Evolutionary conservation across 805 yeast species (phyloP).

Genomic region (Ogataea pini): DNA sequence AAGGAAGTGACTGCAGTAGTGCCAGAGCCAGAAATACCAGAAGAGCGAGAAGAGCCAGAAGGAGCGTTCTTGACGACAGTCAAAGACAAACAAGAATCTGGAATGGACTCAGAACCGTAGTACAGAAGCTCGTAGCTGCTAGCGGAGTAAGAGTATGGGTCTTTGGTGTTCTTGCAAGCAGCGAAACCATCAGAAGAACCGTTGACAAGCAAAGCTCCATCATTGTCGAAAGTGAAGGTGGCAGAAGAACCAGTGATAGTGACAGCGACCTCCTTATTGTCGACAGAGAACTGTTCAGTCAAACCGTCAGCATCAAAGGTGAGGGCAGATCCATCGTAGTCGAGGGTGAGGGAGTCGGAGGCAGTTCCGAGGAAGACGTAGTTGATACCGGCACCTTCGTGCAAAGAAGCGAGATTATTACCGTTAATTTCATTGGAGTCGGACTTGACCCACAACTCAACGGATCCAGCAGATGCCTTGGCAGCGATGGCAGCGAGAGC

Average conservation of each 20-base stretch:
- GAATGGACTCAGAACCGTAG: constrained; percentile 24
- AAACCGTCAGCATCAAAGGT: background rate
- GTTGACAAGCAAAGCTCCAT: constrained; percentile 30
- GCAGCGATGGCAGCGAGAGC: constrained; percentile 15
- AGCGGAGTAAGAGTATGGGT: constrained; percentile 42
- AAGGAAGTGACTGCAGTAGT: constrained; percentile 1
- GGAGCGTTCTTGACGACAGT: constrained; percentile 9
- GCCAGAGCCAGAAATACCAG: constrained; percentile 1
- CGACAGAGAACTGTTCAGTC: background rate
- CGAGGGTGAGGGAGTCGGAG: constrained; percentile 25
- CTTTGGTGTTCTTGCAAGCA: constrained; percentile 43
- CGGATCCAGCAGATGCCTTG: constrained; percentile 13
- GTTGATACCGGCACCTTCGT: constrained; percentile 50
- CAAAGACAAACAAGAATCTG: constrained; percentile 16
- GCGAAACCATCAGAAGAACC: constrained; percentile 36
- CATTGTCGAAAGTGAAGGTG: constrained; percentile 9
- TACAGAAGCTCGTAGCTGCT: constrained; percentile 30
- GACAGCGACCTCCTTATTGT: constrained; percentile 8
- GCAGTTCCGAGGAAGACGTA: constrained; percentile 38
- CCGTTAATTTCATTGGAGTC: constrained; percentile 30
- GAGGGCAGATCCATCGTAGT: constrained; percentile 16
- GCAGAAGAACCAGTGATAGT: constrained; percentile 9
- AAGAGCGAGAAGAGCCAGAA: constrained; percentile 13
- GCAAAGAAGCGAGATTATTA: constrained; percentile 34
- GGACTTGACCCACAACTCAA: constrained; percentile 30